These are phyloP conservation scores for Fereydounia khargensis DNA, from an alignment of 1,284 basidiomycete genomes.

Conservation along the genomic window DNA sequence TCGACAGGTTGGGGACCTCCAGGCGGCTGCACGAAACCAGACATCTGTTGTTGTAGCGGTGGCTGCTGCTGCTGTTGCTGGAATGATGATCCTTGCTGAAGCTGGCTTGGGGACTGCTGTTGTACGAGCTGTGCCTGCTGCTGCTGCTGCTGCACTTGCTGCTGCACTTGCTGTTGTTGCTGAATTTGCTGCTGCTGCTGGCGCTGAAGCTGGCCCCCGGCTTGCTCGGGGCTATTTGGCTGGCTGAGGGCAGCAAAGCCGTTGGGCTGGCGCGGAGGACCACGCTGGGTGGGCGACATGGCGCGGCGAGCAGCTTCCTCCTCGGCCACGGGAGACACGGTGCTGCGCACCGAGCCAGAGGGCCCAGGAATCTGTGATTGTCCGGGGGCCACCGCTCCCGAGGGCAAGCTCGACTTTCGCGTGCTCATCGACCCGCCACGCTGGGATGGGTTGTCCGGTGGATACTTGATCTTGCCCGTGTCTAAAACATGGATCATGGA, in stretches of 20 bases:
- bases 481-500: constrained; percentile 71
- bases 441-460: constrained; percentile 42
- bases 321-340: constrained; percentile 29
- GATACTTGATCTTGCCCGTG: constrained; percentile 57
- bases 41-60: constrained; percentile 6
- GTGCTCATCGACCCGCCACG: no score
- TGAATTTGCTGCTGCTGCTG: constrained; percentile 6
- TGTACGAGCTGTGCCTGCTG: constrained; percentile 7
- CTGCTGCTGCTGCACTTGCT: constrained; percentile 5
- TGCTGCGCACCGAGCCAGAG: constrained; percentile 14
- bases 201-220: constrained; percentile 11
- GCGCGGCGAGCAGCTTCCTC: constrained; percentile 19
- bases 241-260: constrained; percentile 9
- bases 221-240: constrained; percentile 5
- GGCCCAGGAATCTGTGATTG: constrained; percentile 10
- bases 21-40: constrained; percentile 13
- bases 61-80: constrained; percentile 6
- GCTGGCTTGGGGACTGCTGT: not conserved
- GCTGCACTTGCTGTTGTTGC: constrained; percentile 9
- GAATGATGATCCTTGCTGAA: not conserved
- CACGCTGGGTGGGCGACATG: constrained; percentile 27
- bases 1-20: no score
- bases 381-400: constrained; percentile 2
- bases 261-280: constrained; percentile 2
- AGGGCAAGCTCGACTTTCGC: constrained; percentile 22